These are phyloP conservation scores for Asterophora parasitica DNA, from an alignment of 768 basidiomycete species.

Conservation along the genomic window DNA sequence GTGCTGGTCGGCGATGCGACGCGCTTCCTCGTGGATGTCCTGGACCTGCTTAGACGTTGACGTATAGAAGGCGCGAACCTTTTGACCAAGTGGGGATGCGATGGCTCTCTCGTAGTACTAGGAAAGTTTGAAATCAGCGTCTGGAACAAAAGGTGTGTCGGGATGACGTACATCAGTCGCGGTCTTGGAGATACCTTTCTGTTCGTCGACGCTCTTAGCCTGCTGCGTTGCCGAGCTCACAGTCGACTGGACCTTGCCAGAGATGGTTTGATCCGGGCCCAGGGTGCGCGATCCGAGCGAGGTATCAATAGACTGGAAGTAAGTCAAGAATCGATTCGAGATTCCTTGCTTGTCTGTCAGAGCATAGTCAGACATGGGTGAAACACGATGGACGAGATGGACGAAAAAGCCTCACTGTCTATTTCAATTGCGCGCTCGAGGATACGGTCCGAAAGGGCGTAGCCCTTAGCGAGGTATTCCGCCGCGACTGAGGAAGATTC, in stretches of 20 bases:
- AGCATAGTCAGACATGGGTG: neutral
- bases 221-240: constrained; percentile 62
- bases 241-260: constrained; percentile 63
- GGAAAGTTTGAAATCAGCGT: constrained; percentile 3
- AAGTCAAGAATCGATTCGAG: constrained; percentile 76
- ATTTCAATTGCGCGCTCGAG: constrained; percentile 77
- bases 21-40: constrained; percentile 93
- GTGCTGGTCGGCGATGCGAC: constrained; percentile 66
- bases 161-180: constrained; percentile 61
- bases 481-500: constrained; percentile 57
- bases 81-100: constrained; percentile 70
- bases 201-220: constrained; percentile 73
- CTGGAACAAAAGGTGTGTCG: neutral
- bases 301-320: constrained; percentile 69
- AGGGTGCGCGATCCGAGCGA: constrained; percentile 64
- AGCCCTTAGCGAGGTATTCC: constrained; percentile 91
- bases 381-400: neutral
- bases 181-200: constrained; percentile 67
- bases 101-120: constrained; percentile 80
- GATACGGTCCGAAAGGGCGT: constrained; percentile 72
- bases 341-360: constrained; percentile 76
- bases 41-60: constrained; percentile 79
- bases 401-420: constrained; percentile 44
- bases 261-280: constrained; percentile 79
- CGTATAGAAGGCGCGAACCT: constrained; percentile 81